These are phyloP conservation scores for Microsporum audouinii DNA, from an alignment of 2,329 filamentous ascomycete genomes.

Conservation along the genomic window DNA sequence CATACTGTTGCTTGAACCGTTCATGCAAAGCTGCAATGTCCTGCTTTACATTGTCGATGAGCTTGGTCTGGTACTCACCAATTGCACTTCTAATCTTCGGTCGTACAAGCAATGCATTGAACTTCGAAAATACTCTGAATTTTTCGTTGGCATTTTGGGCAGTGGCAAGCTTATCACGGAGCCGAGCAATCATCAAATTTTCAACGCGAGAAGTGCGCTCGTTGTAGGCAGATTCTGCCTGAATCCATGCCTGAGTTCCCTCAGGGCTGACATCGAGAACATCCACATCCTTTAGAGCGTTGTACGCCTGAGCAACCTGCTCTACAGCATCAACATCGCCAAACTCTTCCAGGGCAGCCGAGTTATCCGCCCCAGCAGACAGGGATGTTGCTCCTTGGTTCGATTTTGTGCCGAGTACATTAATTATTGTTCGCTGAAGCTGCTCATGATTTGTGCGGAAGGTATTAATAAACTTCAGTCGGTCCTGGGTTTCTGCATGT, in stretches of 20 bases:
- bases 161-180: conserved; percentile 84
- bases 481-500: conserved; percentile 78
- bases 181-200: conserved; percentile 92
- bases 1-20: conserved; percentile 97
- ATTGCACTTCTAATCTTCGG: conserved; percentile 99
- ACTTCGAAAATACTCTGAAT: conserved; percentile 99
- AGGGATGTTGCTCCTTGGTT: conserved; percentile 42
- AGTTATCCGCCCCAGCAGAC: conserved; percentile 42
- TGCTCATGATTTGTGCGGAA: conserved; percentile 98
- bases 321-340: conserved; percentile 95
- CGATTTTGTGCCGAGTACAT: conserved; percentile 73
- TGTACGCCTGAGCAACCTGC: conserved; percentile 90
- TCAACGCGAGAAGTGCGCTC: conserved; percentile 94
- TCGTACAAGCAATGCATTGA: conserved; percentile 95
- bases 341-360: conserved; percentile 78
- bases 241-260: conserved; percentile 83
- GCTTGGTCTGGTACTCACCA: conserved; percentile 91
- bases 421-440: conserved; percentile 88
- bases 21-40: conserved; percentile 90
- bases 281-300: conserved; percentile 86
- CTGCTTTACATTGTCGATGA: conserved; percentile 95
- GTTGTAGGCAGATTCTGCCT: conserved; percentile 92
- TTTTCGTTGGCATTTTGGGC: conserved; percentile 98
- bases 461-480: conserved; percentile 83
- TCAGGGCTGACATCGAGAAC: conserved; percentile 82